Evolutionary conservation across 2,329 filamentous ascomycete species (phyloP).

Genomic region (Dendryphion nanum): DNA sequence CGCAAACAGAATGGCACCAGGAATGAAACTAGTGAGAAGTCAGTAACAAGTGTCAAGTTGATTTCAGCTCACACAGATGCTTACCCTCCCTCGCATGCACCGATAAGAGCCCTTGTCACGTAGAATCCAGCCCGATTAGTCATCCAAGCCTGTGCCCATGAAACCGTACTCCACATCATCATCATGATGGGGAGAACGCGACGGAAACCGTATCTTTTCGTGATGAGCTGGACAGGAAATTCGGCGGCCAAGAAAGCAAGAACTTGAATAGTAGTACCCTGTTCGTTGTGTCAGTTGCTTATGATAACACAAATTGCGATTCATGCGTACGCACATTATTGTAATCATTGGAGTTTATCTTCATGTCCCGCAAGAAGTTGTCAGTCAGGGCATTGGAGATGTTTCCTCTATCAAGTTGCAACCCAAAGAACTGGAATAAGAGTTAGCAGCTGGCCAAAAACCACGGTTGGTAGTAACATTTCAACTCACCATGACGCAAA

Average conservation of each 20-base stretch:
- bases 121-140: constrained; percentile 40
- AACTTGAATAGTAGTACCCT: constrained; percentile 63
- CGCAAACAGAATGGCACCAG: constrained; percentile 64
- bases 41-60: too few species aligned
- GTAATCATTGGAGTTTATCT: constrained; percentile 20
- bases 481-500: constrained; percentile 2
- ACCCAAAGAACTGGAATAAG: constrained; percentile 47
- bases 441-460: too few species aligned
- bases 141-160: constrained; percentile 67
- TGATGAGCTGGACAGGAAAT: constrained; percentile 42
- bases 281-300: too few species aligned
- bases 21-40: too few species aligned
- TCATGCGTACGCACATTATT: too few species aligned
- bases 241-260: constrained; percentile 66
- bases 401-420: constrained; percentile 48
- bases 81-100: constrained; percentile 23
- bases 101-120: constrained; percentile 37
- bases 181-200: constrained; percentile 42
- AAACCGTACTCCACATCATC: constrained; percentile 42
- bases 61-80: too few species aligned
- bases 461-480: background rate
- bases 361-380: constrained; percentile 22
- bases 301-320: too few species aligned
- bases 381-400: constrained; percentile 29
- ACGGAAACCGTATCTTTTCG: constrained; percentile 41